These are phyloP conservation scores for Elongisporangium anandrum DNA, from an alignment of 352 stramenopile genomes.

Conservation along the genomic window DNA sequence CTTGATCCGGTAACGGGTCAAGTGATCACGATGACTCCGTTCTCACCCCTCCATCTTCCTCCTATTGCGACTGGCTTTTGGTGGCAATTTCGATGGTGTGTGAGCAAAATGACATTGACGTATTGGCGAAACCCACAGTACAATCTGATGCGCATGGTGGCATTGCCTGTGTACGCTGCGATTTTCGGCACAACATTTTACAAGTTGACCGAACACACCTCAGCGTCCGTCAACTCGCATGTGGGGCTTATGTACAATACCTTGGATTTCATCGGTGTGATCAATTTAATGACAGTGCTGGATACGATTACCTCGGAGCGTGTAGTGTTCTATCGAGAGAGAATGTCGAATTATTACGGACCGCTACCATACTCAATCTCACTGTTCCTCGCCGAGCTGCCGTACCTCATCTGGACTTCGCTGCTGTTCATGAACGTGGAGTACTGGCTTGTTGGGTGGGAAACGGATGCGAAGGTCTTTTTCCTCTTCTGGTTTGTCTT, in stretches of 20 bases:
- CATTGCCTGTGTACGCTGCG: slow-evolving; percentile 47
- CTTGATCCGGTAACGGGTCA: background rate
- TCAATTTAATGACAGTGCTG: slow-evolving; percentile 32
- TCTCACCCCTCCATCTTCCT: slow-evolving; percentile 42
- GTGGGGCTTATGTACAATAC: slow-evolving; percentile 72
- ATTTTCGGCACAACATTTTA: slow-evolving; percentile 74
- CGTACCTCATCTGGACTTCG: slow-evolving; percentile 24
- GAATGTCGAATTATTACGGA: slow-evolving; percentile 46
- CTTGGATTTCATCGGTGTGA: slow-evolving; percentile 60
- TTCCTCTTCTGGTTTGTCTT: slow-evolving; percentile 42
- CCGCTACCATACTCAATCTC: slow-evolving; percentile 35
- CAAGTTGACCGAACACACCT: slow-evolving; percentile 21
- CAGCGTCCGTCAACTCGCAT: slow-evolving; percentile 50
- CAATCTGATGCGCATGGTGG: slow-evolving; percentile 61
- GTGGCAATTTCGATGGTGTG: slow-evolving; percentile 21
- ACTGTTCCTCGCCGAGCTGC: slow-evolving; percentile 35
- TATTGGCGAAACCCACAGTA: slow-evolving; percentile 61
- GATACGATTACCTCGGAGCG: background rate
- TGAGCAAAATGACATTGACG: slow-evolving; percentile 31
- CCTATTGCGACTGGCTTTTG: slow-evolving; percentile 40
- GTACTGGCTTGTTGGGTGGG: slow-evolving; percentile 46
- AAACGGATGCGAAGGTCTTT: slow-evolving; percentile 17
- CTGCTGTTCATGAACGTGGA: slow-evolving; percentile 33
- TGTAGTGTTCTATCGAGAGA: slow-evolving; percentile 30
- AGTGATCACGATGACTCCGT: slow-evolving; percentile 2